These are phyloP conservation scores for Chenopodium album DNA, from an alignment of 148 eudicot species.

Conservation along the genomic window DNA sequence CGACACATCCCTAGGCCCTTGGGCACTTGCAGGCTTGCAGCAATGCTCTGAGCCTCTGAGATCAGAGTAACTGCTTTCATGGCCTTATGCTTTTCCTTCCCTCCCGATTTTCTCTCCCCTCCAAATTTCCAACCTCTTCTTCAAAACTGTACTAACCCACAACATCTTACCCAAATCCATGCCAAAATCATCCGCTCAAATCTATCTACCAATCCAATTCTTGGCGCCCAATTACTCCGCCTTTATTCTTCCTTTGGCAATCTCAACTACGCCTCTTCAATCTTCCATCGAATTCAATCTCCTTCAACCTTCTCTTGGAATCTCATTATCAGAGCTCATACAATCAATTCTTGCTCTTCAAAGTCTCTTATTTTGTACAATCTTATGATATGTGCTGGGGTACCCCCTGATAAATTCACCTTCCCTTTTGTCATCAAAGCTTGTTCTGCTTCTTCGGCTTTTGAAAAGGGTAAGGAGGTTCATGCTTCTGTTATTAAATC, in stretches of 20 bases:
- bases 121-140: constrained; percentile 37
- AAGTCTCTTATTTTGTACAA: constrained; percentile 43
- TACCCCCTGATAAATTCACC: constrained; percentile 59
- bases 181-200: constrained; percentile 43
- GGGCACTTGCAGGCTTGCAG: no score
- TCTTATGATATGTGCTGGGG: constrained; percentile 43
- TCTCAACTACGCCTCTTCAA: constrained; percentile 38
- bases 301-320: constrained; percentile 57
- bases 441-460: constrained; percentile 28
- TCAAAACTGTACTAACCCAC: constrained; percentile 35
- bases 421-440: constrained; percentile 63
- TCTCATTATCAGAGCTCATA: constrained; percentile 47
- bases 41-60: background rate
- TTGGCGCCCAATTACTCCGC: constrained; percentile 37
- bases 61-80: constrained; percentile 14
- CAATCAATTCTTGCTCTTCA: constrained; percentile 26
- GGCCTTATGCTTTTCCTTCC: constrained; percentile 26
- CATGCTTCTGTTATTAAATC: constrained; percentile 48
- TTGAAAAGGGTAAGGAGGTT: constrained; percentile 52
- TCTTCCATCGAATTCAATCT: constrained; percentile 36
- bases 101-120: constrained; percentile 15
- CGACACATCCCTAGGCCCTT: background rate
- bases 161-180: constrained; percentile 58
- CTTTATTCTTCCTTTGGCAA: constrained; percentile 39
- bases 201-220: constrained; percentile 27